Conservation (phyloP, 225 moss, liverwort and hornwort genomes). For the Polytrichum formosum region DNA sequence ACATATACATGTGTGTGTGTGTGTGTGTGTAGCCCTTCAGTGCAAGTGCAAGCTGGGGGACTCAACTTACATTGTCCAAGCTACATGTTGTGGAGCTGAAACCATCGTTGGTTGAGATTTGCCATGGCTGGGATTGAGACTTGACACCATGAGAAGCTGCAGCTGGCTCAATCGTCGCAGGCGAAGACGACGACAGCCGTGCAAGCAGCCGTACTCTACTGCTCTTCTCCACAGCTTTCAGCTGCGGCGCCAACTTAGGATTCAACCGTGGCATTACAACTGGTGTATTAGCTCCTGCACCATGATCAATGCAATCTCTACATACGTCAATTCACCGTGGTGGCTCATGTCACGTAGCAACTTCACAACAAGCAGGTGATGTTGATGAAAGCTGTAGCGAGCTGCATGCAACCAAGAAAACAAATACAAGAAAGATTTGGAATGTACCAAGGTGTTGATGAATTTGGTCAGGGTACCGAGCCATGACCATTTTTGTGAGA, state of each 20-base stretch:
- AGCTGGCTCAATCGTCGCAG: too few relatives aligned
- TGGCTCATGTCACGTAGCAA: neutral
- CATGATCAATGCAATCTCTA: neutral
- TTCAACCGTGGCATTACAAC: slow-evolving; percentile 7
- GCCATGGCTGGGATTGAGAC: neutral
- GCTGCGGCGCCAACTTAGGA: neutral
- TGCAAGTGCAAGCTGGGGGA: neutral
- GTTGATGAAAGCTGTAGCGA: neutral
- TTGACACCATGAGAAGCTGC: slow-evolving; percentile 11
- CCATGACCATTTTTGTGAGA: too few relatives aligned
- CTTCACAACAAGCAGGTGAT: neutral
- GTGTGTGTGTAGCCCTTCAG: neutral
- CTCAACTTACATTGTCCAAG: slow-evolving; percentile 1
- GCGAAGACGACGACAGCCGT: slow-evolving; percentile 12
- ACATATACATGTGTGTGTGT: too few relatives aligned
- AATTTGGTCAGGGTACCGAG: too few relatives aligned
- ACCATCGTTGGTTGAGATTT: slow-evolving; percentile 17
- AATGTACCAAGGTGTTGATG: too few relatives aligned
- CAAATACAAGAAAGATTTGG: too few relatives aligned
- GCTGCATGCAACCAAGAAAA: neutral
- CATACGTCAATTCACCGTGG: neutral
- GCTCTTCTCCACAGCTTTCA: slow-evolving; percentile 1
- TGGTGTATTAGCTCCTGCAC: slow-evolving; percentile 2
- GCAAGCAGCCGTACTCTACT: slow-evolving; percentile 9
- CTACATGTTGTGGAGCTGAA: slow-evolving; percentile 4